Conservation (phyloP, 2,329 filamentous ascomycete genomes). For the Phyllosticta citrichinensis region DNA sequence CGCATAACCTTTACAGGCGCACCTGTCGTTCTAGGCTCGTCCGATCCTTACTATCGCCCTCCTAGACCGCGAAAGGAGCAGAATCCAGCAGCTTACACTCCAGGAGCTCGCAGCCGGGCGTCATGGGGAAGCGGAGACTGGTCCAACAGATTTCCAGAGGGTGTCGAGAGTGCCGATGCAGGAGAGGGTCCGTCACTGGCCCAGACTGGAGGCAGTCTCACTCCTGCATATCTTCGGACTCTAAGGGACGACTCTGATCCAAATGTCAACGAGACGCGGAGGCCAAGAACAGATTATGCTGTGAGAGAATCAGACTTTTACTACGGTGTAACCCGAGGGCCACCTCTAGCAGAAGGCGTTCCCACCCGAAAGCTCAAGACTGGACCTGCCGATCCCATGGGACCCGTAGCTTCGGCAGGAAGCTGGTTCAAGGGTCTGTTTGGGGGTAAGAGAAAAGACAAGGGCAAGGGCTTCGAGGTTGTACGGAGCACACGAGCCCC, state of each 20-base stretch:
- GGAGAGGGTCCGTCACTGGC: slow-evolving; percentile 25
- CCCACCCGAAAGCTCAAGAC: slow-evolving; percentile 81
- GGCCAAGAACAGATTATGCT: slow-evolving; percentile 70
- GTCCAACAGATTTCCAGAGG: slow-evolving; percentile 35
- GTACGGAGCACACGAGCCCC: slow-evolving; percentile 76
- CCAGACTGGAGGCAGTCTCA: slow-evolving; percentile 20
- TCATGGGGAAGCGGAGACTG: slow-evolving; percentile 39
- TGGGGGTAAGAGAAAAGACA: slow-evolving; percentile 81
- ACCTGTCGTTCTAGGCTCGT: slow-evolving; percentile 28
- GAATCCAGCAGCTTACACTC: slow-evolving; percentile 42
- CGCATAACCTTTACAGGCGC: slow-evolving; percentile 24
- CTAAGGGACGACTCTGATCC: slow-evolving; percentile 42
- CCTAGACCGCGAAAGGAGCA: slow-evolving; percentile 58
- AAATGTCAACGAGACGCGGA: slow-evolving; percentile 39
- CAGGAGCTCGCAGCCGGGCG: slow-evolving; percentile 34
- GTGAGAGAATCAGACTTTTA: slow-evolving; percentile 96
- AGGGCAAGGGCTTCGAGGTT: slow-evolving; percentile 93
- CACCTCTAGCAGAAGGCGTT: slow-evolving; percentile 63
- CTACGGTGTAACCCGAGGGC: slow-evolving; percentile 74
- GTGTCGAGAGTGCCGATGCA: slow-evolving; percentile 23
- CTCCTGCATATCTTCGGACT: slow-evolving; percentile 43
- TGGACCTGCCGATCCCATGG: slow-evolving; percentile 87
- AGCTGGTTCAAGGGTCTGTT: slow-evolving; percentile 79
- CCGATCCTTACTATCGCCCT: slow-evolving; percentile 82
- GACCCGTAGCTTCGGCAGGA: slow-evolving; percentile 77